Evolutionary conservation across 179 eudicot species (phyloP), one percentile per base, ranked within the genome.

Genomic region (Silene coronaria): DNA sequence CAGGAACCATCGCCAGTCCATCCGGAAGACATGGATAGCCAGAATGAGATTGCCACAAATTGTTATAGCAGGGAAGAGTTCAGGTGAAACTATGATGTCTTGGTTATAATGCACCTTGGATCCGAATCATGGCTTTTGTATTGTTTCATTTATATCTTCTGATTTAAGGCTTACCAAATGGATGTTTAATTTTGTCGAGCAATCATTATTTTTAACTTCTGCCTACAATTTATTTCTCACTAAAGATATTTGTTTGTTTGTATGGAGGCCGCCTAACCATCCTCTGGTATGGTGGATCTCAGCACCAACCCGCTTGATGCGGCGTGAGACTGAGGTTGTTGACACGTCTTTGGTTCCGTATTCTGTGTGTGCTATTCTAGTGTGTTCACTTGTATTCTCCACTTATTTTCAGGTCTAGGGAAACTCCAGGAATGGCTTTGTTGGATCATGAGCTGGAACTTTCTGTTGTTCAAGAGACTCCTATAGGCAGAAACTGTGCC

Each of bases 391-490:
- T 27, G n/a, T 71, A 60, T 51, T 28, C 38, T 67, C 45, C 36
- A 42, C 63, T 19, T 32, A 46, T 62, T 63, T 87, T 84, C 88
- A 89, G 92, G 84, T 85, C 64, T 60, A 70, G 78, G 36, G 77
- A 46, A 62, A 55, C 80, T 73, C 81, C 78, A 17, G 72, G 63
- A 57, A 70, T 74, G 69, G 75, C 77, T 34, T 70, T 58, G 55
- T 68, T 66, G 48, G 76, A 80, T 72, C 85, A 85, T 63, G 83
- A 72, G 72, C 76, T 80, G 59, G 88, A 88, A 51, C 58, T 87
- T 70, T 78, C 86, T 48, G 64, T 85, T 70, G 92, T 92, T 59
- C 87, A 80, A 75, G 96, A 89, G 82, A 91, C 93, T 53, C 95
- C 77, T 72, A 69, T 79, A 34, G 55, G 68, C 83, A 80, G 58